Evolutionary conservation across 73 alveolate species (phyloP).

Genomic region (Paramecium caudatum): DNA sequence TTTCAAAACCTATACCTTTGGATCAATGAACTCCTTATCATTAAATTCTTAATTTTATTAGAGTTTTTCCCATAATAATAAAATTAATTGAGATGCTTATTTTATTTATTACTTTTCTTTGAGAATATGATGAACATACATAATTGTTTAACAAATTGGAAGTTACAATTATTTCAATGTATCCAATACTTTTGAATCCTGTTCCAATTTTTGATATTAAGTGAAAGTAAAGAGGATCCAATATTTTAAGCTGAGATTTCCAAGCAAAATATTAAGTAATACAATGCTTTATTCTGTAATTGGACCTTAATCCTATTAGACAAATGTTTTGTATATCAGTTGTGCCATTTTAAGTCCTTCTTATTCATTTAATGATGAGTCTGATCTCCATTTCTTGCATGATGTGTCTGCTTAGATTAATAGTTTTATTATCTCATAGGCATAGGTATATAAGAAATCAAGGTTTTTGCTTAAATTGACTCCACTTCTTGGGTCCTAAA

Average conservation of each 20-base stretch:
- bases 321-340: not conserved
- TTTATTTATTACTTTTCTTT: not conserved
- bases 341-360: conserved; percentile 57
- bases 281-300: not conserved
- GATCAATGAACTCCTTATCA: conserved; percentile 21
- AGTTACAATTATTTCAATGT: not conserved
- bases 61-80: not conserved
- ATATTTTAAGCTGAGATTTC: not conserved
- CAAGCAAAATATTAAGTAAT: conserved; percentile 28
- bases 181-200: not conserved
- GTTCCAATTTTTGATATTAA: conserved; percentile 34
- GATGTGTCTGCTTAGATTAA: conserved; percentile 17
- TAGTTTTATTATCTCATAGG: conserved; percentile 26
- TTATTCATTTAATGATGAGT: not conserved
- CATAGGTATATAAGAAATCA: conserved; percentile 54
- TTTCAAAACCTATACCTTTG: not conserved
- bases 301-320: conserved; percentile 14
- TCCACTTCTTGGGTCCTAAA: not conserved
- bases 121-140: not conserved
- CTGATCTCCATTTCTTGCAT: conserved; percentile 38
- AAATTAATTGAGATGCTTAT: not conserved
- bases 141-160: conserved; percentile 25
- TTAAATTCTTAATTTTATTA: not conserved
- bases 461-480: not conserved
- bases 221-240: conserved; percentile 39